phyloP scores from a whole-genome alignment of 164 flowering plant genomes.

The Platanus orientalis region DNA sequence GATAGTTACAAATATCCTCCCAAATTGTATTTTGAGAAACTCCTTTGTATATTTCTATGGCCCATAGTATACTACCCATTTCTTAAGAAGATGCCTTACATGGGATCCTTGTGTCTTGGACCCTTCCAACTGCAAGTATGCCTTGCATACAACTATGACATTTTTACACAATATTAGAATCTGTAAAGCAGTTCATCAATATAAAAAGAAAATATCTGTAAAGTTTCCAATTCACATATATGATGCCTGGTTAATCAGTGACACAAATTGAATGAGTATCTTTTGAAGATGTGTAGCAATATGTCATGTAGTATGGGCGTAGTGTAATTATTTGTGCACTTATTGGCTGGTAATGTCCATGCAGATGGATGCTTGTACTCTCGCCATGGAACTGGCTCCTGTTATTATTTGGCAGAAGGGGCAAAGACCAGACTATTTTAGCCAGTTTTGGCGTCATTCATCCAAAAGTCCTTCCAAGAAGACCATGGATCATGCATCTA shows the following conservation, averaged over 20 bases:
- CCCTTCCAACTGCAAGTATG: no score
- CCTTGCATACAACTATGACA: no score
- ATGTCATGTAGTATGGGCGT: neutral
- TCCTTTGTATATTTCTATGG: no score
- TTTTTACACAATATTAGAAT: no score
- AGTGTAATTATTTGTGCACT: neutral
- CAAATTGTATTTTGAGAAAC: no score
- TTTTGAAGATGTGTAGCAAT: neutral
- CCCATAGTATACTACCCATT: no score
- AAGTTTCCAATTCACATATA: no score
- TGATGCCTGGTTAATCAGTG: neutral
- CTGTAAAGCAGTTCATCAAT: no score
- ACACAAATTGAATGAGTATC: neutral
- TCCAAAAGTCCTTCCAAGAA: constrained; percentile 34
- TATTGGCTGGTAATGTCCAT: neutral
- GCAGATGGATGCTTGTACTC: constrained; percentile 86
- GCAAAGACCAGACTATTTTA: constrained; percentile 48
- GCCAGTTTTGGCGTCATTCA: constrained; percentile 45
- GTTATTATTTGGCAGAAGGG: constrained; percentile 78
- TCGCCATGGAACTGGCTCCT: constrained; percentile 88
- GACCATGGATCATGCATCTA: constrained; percentile 24
- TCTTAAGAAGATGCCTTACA: no score
- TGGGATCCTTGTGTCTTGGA: no score
- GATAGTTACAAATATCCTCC: no score
- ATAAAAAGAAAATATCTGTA: no score